These are phyloP conservation scores for Penicillium arizonense DNA, from an alignment of 495 filamentous ascomycete species.

Conservation along the genomic window DNA sequence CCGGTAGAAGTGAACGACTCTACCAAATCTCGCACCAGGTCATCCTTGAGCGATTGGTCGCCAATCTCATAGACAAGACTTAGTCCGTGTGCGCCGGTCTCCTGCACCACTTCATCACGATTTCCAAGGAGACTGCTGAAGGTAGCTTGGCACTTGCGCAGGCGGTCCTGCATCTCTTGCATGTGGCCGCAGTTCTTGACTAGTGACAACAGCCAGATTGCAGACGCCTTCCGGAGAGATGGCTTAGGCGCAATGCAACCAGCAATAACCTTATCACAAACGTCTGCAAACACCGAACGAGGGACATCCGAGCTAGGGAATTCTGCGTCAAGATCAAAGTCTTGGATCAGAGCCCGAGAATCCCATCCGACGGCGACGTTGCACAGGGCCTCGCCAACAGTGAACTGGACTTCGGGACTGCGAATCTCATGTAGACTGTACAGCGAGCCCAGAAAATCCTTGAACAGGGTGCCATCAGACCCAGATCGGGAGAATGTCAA, in stretches of 20 bases:
- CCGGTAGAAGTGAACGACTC: constrained; percentile 78
- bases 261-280: constrained; percentile 65
- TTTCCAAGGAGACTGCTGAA: constrained; percentile 87
- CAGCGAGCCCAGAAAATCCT: constrained; percentile 57
- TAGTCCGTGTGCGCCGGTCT: constrained; percentile 88
- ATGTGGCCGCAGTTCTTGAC: constrained; percentile 85
- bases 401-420: constrained; percentile 82
- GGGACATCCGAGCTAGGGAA: constrained; percentile 42
- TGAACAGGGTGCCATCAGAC: constrained; percentile 25
- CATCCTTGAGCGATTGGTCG: constrained; percentile 71
- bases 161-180: constrained; percentile 62
- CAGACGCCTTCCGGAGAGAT: constrained; percentile 80
- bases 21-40: constrained; percentile 83
- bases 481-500: constrained; percentile 49
- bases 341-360: constrained; percentile 57
- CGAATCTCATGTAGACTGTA: constrained; percentile 77
- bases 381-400: constrained; percentile 81
- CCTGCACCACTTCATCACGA: constrained; percentile 89
- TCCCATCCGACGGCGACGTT: constrained; percentile 78
- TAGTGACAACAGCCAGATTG: constrained; percentile 90
- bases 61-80: constrained; percentile 91
- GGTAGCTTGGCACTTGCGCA: constrained; percentile 78
- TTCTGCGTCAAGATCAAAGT: constrained; percentile 58
- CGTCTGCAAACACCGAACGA: constrained; percentile 44
- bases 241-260: constrained; percentile 84